Percentiles rank a stretch among this genome's conserved stretches.
Evolutionary conservation across 1,139 yeast genomes (phyloP).

Genomic region (Martiniozyma asiatica): DNA sequence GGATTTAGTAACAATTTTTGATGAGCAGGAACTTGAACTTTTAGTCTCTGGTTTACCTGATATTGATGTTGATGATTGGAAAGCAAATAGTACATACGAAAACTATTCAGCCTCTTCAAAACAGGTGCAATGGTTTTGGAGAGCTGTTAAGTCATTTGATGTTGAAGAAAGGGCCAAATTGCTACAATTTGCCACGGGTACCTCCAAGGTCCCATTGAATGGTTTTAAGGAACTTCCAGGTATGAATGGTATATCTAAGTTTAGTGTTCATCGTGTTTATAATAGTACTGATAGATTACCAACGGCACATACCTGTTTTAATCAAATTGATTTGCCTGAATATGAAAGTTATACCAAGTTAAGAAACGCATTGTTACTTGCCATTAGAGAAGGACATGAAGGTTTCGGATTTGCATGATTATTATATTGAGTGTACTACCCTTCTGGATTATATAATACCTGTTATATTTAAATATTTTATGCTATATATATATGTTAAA

Average conservation of each 20-base stretch:
- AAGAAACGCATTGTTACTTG: slow-evolving; percentile 68
- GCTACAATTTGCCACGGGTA: slow-evolving; percentile 93
- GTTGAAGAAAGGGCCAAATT: slow-evolving; percentile 89
- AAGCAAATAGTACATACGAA: slow-evolving; percentile 67
- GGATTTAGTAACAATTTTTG: slow-evolving; percentile 76
- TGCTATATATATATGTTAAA: too few relatives aligned
- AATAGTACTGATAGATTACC: slow-evolving; percentile 83
- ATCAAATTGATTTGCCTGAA: slow-evolving; percentile 88
- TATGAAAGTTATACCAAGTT: slow-evolving; percentile 81
- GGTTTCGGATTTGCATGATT: slow-evolving; percentile 79
- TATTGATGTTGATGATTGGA: slow-evolving; percentile 94
- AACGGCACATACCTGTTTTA: slow-evolving; percentile 92
- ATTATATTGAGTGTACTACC: too few relatives aligned
- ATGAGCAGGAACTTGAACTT: slow-evolving; percentile 90
- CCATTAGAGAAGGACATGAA: slow-evolving; percentile 90
- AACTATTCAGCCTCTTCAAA: slow-evolving; percentile 78
- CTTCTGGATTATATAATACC: too few relatives aligned
- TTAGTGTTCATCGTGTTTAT: slow-evolving; percentile 83
- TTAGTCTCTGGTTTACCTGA: slow-evolving; percentile 93
- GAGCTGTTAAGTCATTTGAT: slow-evolving; percentile 92
- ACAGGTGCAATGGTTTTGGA: slow-evolving; percentile 96
- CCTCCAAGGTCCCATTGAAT: slow-evolving; percentile 89
- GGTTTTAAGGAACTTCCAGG: slow-evolving; percentile 91
- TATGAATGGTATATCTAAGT: slow-evolving; percentile 75
- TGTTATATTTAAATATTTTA: too few relatives aligned